These are phyloP conservation scores for Apiotrichum akiyoshidainum DNA, from an alignment of 1,284 basidiomycete species.

Conservation along the genomic window DNA sequence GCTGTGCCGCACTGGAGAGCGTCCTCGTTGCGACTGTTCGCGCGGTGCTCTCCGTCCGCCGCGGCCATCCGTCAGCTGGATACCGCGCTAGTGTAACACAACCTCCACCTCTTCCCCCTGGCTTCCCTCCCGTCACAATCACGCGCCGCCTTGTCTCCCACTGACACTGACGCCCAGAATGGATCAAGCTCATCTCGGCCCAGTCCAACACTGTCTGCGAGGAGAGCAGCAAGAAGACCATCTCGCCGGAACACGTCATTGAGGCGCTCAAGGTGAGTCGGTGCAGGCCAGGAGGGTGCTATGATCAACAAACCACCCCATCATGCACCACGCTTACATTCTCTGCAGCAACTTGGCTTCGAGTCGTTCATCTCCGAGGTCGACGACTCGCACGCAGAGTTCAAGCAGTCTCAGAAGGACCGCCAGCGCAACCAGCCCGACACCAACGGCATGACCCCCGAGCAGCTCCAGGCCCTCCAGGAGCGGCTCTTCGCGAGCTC, in stretches of 20 bases:
- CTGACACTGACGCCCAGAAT: conserved; percentile 61
- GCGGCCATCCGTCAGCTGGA: too few relatives aligned
- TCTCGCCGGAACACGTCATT: conserved; percentile 96
- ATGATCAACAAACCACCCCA: too few relatives aligned
- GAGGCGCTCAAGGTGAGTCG: conserved; percentile 74
- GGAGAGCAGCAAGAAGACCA: conserved; percentile 98
- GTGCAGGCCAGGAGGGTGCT: too few relatives aligned
- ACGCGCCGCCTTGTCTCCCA: too few relatives aligned
- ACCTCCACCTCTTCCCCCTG: too few relatives aligned
- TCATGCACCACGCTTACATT: not conserved
- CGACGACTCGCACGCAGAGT: conserved; percentile 85
- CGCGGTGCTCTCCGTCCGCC: too few relatives aligned
- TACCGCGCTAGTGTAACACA: too few relatives aligned
- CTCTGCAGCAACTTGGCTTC: conserved; percentile 63
- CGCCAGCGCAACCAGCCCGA: conserved; percentile 79
- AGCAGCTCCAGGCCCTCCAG: conserved; percentile 82
- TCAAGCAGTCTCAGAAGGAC: conserved; percentile 41
- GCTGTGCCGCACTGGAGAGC: too few relatives aligned
- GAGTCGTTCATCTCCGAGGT: conserved; percentile 90
- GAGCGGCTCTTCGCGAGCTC: conserved; percentile 88
- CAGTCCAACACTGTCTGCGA: conserved; percentile 99
- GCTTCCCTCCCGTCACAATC: too few relatives aligned
- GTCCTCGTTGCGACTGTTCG: too few relatives aligned
- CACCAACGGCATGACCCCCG: conserved; percentile 83
- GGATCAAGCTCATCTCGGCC: conserved; percentile 94